Conservation (phyloP, 164 flowering plant species). For the Kalanchoe fedtschenkoi region DNA sequence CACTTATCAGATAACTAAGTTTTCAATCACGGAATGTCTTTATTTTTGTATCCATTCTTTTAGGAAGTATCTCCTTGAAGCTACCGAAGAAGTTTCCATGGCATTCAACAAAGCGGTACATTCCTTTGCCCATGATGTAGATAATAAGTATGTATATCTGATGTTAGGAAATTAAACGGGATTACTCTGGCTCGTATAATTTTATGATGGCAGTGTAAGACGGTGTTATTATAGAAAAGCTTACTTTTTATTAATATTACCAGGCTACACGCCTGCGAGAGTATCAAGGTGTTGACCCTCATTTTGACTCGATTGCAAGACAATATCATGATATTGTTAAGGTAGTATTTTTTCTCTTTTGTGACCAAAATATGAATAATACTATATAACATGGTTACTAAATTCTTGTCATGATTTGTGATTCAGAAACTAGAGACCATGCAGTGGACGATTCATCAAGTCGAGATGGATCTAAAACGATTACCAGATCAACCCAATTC, state of each 20-base stretch:
- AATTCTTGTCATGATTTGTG: background rate
- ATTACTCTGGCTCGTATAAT: background rate
- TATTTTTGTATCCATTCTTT: constrained; percentile 10
- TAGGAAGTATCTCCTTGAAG: constrained; percentile 84
- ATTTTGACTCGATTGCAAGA: constrained; percentile 80
- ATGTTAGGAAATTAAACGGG: background rate
- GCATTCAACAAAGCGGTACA: constrained; percentile 91
- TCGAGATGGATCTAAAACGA: constrained; percentile 83
- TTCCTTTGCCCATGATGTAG: constrained; percentile 9
- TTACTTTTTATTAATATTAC: background rate
- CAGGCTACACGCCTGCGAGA: constrained; percentile 91
- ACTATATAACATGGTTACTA: background rate
- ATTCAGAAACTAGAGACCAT: constrained; percentile 77
- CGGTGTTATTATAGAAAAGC: too few species aligned
- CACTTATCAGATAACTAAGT: background rate
- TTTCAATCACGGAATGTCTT: background rate
- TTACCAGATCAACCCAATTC: constrained; percentile 29
- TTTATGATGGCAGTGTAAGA: background rate
- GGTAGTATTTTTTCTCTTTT: constrained; percentile 33
- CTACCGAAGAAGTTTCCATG: constrained; percentile 90
- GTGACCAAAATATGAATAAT: too few species aligned
- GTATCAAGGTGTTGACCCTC: constrained; percentile 97
- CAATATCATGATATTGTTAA: constrained; percentile 89
- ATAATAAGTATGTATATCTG: background rate
- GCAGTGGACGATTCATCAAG: constrained; percentile 97